Conservation (phyloP, 192 early-diverging fungal genomes). For the Chytriomyces sp. region DNA sequence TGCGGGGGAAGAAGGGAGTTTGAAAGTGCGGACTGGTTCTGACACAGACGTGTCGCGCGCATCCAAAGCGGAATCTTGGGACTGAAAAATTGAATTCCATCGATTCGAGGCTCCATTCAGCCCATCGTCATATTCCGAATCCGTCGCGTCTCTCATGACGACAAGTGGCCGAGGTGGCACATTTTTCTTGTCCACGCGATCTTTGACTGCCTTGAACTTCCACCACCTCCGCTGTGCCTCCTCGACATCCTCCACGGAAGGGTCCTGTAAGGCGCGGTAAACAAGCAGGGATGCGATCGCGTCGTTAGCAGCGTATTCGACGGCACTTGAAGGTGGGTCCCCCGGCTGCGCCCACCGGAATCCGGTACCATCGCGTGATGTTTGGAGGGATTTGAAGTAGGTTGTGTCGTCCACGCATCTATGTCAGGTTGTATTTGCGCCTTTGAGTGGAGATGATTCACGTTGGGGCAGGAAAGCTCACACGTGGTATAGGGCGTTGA, state of each 20-base stretch:
- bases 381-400: slow-evolving; percentile 1
- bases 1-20: too few species aligned
- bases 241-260: background rate
- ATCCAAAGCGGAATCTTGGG: too few species aligned
- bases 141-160: too few species aligned
- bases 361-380: background rate
- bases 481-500: slow-evolving; percentile 14
- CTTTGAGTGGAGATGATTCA: background rate
- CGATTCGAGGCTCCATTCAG: too few species aligned
- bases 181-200: too few species aligned
- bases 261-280: background rate
- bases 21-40: too few species aligned
- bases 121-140: too few species aligned
- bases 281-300: slow-evolving; percentile 27
- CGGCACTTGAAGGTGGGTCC: background rate
- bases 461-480: background rate
- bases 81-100: too few species aligned
- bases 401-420: slow-evolving; percentile 9
- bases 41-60: too few species aligned
- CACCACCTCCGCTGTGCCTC: too few species aligned
- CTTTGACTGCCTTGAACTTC: too few species aligned
- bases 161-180: too few species aligned
- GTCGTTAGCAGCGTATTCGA: slow-evolving; percentile 32
- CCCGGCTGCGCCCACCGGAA: slow-evolving; percentile 2
- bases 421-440: background rate